Evolutionary conservation across 345 rosid species (phyloP).

Genomic region (Anacardium occidentale): DNA sequence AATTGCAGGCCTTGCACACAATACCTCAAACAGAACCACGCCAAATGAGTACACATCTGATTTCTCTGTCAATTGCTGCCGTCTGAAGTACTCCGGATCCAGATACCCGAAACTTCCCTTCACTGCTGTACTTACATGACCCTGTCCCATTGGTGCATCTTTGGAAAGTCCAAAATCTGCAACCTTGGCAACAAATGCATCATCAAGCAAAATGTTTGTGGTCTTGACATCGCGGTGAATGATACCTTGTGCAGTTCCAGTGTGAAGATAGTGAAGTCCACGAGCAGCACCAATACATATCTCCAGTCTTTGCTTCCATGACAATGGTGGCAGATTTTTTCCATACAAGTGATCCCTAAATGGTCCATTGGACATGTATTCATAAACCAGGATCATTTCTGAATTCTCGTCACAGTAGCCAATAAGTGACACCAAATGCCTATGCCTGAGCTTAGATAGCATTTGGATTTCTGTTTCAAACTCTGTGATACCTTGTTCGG

Average conservation of each 20-base stretch:
- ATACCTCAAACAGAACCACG: conserved; percentile 42
- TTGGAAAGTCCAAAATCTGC: conserved; percentile 83
- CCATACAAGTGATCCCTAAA: conserved; percentile 76
- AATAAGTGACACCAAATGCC: conserved; percentile 79
- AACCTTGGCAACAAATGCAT: conserved; percentile 74
- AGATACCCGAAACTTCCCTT: conserved; percentile 59
- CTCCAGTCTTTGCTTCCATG: conserved; percentile 83
- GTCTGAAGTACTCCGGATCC: conserved; percentile 55
- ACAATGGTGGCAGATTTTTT: conserved; percentile 52
- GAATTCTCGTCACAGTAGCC: conserved; percentile 76
- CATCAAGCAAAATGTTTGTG: conserved; percentile 76
- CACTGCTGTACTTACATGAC: conserved; percentile 64
- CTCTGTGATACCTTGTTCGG: conserved; percentile 84
- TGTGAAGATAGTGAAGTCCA: conserved; percentile 79
- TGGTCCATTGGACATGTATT: conserved; percentile 83
- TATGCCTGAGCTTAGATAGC: conserved; percentile 81
- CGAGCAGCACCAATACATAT: conserved; percentile 77
- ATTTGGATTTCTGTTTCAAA: conserved; percentile 84
- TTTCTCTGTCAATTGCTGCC: conserved; percentile 53
- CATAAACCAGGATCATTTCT: conserved; percentile 82
- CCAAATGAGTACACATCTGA: conserved; percentile 60
- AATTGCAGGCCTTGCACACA: conserved; percentile 51
- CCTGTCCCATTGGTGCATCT: conserved; percentile 69
- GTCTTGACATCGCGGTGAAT: conserved; percentile 86
- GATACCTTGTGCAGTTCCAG: conserved; percentile 90